A percentile compares a stretch with the other conserved stretches of the same genome.
Evolutionary conservation across 495 filamentous ascomycete genomes (phyloP).

Genomic region (Aspergillus panamensis): DNA sequence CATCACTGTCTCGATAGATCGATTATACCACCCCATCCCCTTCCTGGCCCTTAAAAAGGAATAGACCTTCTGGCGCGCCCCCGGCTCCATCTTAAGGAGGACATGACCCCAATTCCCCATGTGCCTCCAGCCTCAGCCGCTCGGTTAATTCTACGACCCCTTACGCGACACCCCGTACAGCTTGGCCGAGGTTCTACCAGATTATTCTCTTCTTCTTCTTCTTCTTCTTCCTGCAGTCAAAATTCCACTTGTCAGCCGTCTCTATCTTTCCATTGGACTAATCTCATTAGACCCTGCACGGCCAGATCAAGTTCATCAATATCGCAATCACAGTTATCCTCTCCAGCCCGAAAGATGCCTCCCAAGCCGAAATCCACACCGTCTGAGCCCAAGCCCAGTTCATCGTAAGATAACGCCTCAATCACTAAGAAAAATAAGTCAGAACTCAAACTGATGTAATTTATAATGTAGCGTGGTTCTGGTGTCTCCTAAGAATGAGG

Average conservation of each 20-base stretch:
- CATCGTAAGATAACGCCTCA: slow-evolving; percentile 21
- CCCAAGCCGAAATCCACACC: slow-evolving; percentile 24
- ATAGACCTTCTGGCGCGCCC: slow-evolving; percentile 3
- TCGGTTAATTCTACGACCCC: slow-evolving; percentile 13
- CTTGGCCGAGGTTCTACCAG: slow-evolving; percentile 14
- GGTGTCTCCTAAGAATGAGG: slow-evolving; percentile 78
- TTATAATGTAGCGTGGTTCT: slow-evolving; percentile 65
- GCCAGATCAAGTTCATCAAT: slow-evolving; percentile 11
- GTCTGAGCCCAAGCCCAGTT: slow-evolving; percentile 37
- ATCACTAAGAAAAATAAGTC: not conserved
- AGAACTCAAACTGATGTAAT: not conserved
- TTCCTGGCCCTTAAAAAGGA: not conserved
- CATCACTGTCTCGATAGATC: not conserved
- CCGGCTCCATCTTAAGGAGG: slow-evolving; percentile 6
- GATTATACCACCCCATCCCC: not conserved
- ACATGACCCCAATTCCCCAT: slow-evolving; percentile 13
- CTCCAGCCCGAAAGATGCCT: slow-evolving; percentile 21
- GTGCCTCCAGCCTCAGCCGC: slow-evolving; percentile 10
- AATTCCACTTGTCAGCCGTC: not conserved
- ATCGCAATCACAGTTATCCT: slow-evolving; percentile 2
- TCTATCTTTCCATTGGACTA: not conserved
- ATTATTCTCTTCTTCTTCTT: slow-evolving; percentile 4
- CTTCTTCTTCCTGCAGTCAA: not conserved
- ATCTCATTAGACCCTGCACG: not conserved
- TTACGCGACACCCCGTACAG: slow-evolving; percentile 1